phyloP scores from a whole-genome alignment of 345 rosid genomes.

The Triadica sebifera region DNA sequence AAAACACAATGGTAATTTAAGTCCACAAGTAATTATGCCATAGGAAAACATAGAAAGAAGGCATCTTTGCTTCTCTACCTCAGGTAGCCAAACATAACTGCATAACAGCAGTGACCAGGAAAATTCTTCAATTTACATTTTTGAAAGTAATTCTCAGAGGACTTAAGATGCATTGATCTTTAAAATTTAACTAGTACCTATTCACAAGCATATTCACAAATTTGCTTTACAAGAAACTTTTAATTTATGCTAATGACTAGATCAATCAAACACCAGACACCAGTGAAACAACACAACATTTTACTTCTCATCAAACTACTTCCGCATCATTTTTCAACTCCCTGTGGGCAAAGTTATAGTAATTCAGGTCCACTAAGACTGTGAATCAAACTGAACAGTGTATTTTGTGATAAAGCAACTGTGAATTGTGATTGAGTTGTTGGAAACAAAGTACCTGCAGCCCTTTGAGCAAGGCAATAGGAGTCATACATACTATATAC shows the following conservation, averaged over 20 bases:
- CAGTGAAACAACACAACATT: not conserved
- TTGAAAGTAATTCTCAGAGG: not conserved
- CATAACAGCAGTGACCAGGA: not conserved
- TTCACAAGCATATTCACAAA: not conserved
- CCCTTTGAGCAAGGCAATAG: slow-evolving; percentile 77
- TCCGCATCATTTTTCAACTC: not conserved
- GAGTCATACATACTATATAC: slow-evolving; percentile 84
- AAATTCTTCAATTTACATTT: not conserved
- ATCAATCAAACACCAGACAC: not conserved
- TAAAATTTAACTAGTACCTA: not conserved
- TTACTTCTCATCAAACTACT: not conserved
- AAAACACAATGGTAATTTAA: not conserved
- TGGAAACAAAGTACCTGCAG: slow-evolving; percentile 58
- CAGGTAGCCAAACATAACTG: not conserved
- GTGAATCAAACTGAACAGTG: not conserved
- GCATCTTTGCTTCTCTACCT: not conserved
- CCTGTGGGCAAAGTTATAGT: not conserved
- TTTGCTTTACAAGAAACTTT: not conserved
- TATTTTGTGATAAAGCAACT: not conserved
- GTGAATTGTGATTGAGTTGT: not conserved
- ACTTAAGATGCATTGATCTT: not conserved
- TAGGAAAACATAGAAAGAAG: not conserved
- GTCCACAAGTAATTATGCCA: not conserved
- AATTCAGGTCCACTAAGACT: not conserved
- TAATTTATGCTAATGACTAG: not conserved